Conservation (phyloP, 2,329 filamentous ascomycete genomes). For the Neofusicoccum laricinum region DNA sequence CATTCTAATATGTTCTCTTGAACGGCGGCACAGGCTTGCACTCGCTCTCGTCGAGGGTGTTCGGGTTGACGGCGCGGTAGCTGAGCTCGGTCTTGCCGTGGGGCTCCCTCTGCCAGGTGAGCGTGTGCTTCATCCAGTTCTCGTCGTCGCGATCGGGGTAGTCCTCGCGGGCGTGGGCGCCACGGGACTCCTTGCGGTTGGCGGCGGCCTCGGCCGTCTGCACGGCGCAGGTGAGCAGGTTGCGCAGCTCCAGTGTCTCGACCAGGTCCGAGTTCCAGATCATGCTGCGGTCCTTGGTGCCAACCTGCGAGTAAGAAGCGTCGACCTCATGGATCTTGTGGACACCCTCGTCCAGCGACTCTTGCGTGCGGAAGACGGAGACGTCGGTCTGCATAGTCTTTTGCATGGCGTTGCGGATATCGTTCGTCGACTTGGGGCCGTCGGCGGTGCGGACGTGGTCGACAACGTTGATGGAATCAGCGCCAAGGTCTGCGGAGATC, state of each 20-base stretch:
- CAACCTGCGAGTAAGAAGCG: slow-evolving; percentile 73
- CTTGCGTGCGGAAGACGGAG: slow-evolving; percentile 92
- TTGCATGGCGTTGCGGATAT: slow-evolving; percentile 90
- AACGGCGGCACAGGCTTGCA: slow-evolving; percentile 96
- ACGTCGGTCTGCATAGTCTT: slow-evolving; percentile 98
- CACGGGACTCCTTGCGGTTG: slow-evolving; percentile 94
- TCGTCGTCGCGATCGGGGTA: slow-evolving; percentile 91
- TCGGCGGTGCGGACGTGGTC: slow-evolving; percentile 82
- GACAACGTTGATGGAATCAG: slow-evolving; percentile 79
- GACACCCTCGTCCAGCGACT: slow-evolving; percentile 91
- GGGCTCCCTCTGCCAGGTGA: slow-evolving; percentile 91
- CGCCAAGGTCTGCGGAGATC: slow-evolving; percentile 79
- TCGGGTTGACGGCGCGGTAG: slow-evolving; percentile 79
- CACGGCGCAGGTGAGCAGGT: slow-evolving; percentile 85
- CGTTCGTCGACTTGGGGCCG: slow-evolving; percentile 81
- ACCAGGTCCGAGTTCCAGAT: slow-evolving; percentile 99
- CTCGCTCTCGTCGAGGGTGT: slow-evolving; percentile 89
- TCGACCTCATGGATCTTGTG: slow-evolving; percentile 84
- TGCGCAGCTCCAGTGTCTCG: slow-evolving; percentile 92
- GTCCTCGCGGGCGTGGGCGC: slow-evolving; percentile 95
- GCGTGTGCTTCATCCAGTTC: slow-evolving; percentile 99
- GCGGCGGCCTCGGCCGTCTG: slow-evolving; percentile 91
- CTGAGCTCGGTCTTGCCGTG: slow-evolving; percentile 82
- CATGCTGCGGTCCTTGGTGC: slow-evolving; percentile 98
- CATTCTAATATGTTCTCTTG: slow-evolving; percentile 80